Conservation (phyloP, 768 basidiomycete species). For the Clavulina sp. region DNA sequence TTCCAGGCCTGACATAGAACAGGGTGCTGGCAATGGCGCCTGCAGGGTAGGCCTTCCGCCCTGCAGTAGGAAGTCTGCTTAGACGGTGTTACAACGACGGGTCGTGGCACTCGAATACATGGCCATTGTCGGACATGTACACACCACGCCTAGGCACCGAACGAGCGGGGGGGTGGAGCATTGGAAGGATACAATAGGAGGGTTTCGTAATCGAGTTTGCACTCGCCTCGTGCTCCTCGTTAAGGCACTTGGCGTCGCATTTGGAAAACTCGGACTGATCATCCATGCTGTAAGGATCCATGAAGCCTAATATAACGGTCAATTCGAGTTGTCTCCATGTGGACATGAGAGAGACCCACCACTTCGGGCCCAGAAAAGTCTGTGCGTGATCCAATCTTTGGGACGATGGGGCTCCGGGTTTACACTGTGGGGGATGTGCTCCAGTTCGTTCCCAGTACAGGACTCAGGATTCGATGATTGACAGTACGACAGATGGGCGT, state of each 20-base stretch:
- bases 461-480: background rate
- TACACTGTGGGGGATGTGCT: background rate
- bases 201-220: background rate
- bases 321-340: background rate
- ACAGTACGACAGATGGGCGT: background rate
- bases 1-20: no score
- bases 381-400: background rate
- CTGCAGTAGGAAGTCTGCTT: no score
- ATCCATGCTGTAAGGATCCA: background rate
- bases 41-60: no score
- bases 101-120: slow-evolving; percentile 35
- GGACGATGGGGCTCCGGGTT: background rate
- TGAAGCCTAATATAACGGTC: background rate
- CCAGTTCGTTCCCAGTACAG: background rate
- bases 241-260: slow-evolving; percentile 1
- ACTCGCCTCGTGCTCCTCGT: background rate
- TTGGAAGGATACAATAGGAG: slow-evolving; percentile 38
- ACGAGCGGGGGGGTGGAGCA: no score
- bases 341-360: background rate
- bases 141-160: no score
- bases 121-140: no score
- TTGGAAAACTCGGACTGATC: no score
- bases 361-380: background rate
- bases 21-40: no score
- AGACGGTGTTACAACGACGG: slow-evolving; percentile 34